These are phyloP conservation scores for Puccinia horiana DNA, from an alignment of 1,284 basidiomycete species.

Conservation along the genomic window DNA sequence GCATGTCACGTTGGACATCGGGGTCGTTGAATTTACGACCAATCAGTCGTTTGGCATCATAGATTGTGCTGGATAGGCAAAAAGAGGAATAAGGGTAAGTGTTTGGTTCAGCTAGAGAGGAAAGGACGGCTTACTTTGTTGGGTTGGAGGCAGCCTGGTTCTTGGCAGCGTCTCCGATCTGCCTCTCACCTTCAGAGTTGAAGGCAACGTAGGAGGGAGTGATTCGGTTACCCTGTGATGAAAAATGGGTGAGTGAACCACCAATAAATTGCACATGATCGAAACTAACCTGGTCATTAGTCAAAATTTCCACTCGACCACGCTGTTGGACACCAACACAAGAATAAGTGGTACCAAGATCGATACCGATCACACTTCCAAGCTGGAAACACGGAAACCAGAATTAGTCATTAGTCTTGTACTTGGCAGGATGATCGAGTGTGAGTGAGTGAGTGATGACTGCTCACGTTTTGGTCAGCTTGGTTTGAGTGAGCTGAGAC, in stretches of 20 bases:
- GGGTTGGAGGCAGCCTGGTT: conserved; percentile 66
- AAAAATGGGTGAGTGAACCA: conserved; percentile 5
- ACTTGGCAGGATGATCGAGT: background rate
- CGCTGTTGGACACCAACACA: conserved; percentile 79
- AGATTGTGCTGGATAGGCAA: conserved; percentile 92
- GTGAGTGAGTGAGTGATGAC: background rate
- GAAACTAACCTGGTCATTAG: conserved; percentile 68
- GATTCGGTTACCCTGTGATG: conserved; percentile 88
- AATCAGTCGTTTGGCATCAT: conserved; percentile 96
- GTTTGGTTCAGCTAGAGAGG: background rate
- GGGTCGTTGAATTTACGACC: conserved; percentile 63
- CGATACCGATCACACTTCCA: conserved; percentile 62
- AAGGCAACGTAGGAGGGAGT: conserved; percentile 84
- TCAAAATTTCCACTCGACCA: conserved; percentile 92
- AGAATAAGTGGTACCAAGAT: conserved; percentile 66
- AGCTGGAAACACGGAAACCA: background rate
- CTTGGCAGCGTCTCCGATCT: conserved; percentile 68
- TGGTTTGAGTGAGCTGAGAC: background rate
- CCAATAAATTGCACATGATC: background rate
- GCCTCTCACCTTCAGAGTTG: conserved; percentile 78
- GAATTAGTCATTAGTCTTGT: background rate
- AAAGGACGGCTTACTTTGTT: conserved; percentile 56
- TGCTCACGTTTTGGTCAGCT: conserved; percentile 20
- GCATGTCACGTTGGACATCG: conserved; percentile 69
- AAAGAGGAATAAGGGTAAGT: conserved; percentile 50